Conservation (phyloP, 2,329 filamentous ascomycete genomes). For the Calonectria hongkongensis region DNA sequence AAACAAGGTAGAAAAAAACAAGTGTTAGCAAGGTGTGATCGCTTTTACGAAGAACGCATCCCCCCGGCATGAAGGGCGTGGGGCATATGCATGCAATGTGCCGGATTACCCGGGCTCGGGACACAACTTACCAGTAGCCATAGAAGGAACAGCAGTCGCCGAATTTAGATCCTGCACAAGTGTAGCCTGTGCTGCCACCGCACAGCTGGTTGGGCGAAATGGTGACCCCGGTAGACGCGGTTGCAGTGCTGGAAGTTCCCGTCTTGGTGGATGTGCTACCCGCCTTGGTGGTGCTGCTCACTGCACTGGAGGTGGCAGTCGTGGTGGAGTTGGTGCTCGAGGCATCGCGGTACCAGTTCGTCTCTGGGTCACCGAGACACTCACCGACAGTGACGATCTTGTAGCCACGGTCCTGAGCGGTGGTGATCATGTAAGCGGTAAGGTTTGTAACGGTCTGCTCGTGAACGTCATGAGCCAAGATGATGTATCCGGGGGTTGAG, state of each 20-base stretch:
- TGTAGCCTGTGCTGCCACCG: slow-evolving; percentile 57
- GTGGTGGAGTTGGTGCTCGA: slow-evolving; percentile 24
- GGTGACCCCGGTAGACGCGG: slow-evolving; percentile 37
- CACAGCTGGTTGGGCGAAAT: slow-evolving; percentile 30
- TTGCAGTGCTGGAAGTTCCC: slow-evolving; percentile 35
- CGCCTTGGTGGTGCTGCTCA: slow-evolving; percentile 30
- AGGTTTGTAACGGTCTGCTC: slow-evolving; percentile 66
- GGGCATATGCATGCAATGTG: slow-evolving; percentile 13
- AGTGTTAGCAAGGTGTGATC: slow-evolving; percentile 11
- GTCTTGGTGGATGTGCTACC: slow-evolving; percentile 19
- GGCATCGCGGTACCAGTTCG: slow-evolving; percentile 69
- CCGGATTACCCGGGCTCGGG: slow-evolving; percentile 12
- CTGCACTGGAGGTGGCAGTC: slow-evolving; percentile 23
- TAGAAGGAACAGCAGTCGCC: slow-evolving; percentile 63
- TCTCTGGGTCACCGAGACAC: slow-evolving; percentile 70
- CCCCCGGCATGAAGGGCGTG: not conserved
- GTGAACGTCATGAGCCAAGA: slow-evolving; percentile 72
- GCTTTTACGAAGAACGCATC: slow-evolving; percentile 1
- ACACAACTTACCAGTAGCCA: slow-evolving; percentile 59
- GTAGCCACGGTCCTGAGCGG: slow-evolving; percentile 64
- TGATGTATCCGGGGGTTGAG: slow-evolving; percentile 63
- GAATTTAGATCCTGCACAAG: slow-evolving; percentile 58
- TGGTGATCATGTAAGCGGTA: slow-evolving; percentile 63
- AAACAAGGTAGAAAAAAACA: not conserved
- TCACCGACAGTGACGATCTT: slow-evolving; percentile 72